A percentile compares a stretch with the other conserved stretches of the same genome.
Conservation (phyloP, 257 asterid species). For the Scutellaria baicalensis region DNA sequence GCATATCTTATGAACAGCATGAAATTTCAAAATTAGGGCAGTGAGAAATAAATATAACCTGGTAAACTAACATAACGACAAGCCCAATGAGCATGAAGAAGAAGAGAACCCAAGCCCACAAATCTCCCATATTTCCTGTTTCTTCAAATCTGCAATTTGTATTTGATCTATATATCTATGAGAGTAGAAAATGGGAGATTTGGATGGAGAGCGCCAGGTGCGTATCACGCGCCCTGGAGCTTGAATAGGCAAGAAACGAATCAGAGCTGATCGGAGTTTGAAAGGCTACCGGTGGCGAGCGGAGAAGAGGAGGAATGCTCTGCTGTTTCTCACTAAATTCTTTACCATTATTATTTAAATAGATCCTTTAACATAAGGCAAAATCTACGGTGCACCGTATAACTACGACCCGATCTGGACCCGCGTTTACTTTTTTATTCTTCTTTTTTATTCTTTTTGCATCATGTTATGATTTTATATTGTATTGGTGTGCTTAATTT, state of each 20-base stretch:
- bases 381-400: too few relatives aligned
- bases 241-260: conserved; percentile 25
- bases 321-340: too few relatives aligned
- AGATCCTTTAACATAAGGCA: too few relatives aligned
- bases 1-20: too few relatives aligned
- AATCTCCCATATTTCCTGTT: conserved; percentile 45
- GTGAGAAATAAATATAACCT: conserved; percentile 36
- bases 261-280: conserved; percentile 18
- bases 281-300: too few relatives aligned
- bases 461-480: too few relatives aligned
- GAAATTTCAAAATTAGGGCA: neutral
- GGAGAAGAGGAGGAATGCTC: too few relatives aligned
- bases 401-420: too few relatives aligned
- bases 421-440: too few relatives aligned
- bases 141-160: neutral
- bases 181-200: neutral
- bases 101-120: conserved; percentile 79
- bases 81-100: conserved; percentile 65
- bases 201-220: conserved; percentile 27
- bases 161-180: neutral
- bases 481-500: too few relatives aligned
- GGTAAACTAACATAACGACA: conserved; percentile 63
- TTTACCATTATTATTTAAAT: too few relatives aligned
- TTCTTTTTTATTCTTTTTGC: too few relatives aligned
- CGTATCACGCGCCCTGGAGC: conserved; percentile 23